phyloP scores from a whole-genome alignment of 2,329 filamentous ascomycete species.

The Aureobasidium sp. region DNA sequence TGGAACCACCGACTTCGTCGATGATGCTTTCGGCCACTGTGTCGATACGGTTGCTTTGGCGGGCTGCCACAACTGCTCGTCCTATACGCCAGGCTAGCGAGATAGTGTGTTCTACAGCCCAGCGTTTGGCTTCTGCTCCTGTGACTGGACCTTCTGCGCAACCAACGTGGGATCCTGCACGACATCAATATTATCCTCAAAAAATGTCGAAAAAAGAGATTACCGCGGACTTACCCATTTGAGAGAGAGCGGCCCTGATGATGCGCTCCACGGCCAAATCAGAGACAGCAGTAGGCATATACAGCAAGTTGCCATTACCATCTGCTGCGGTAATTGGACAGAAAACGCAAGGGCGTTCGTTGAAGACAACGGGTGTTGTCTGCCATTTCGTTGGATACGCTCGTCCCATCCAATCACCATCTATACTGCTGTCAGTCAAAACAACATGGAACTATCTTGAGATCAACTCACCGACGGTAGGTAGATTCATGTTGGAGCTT shows the following conservation, averaged over 20 bases:
- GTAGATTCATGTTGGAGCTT: conserved; percentile 31
- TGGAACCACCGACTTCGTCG: conserved; percentile 31
- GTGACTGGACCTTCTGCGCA: conserved; percentile 30
- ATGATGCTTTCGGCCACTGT: conserved; percentile 31
- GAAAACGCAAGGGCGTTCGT: conserved; percentile 29
- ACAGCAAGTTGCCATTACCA: conserved; percentile 33
- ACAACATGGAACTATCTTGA: too few species aligned
- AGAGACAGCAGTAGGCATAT: conserved; percentile 28
- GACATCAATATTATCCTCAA: not conserved
- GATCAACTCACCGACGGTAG: conserved; percentile 13
- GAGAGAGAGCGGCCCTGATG: conserved; percentile 27
- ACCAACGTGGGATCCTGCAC: conserved; percentile 21
- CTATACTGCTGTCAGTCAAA: conserved; percentile 18
- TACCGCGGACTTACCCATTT: conserved; percentile 21
- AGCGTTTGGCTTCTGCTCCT: conserved; percentile 27
- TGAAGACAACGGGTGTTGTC: conserved; percentile 35
- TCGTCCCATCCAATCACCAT: conserved; percentile 41
- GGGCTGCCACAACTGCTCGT: conserved; percentile 26
- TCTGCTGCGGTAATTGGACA: conserved; percentile 31
- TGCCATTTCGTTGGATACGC: conserved; percentile 40
- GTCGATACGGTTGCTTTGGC: conserved; percentile 28
- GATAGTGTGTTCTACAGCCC: conserved; percentile 31
- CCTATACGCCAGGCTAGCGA: conserved; percentile 31
- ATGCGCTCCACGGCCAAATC: conserved; percentile 32
- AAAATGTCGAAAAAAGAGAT: not conserved